Conservation (phyloP, 2,329 filamentous ascomycete species). For the Talaromyces sp. region DNA sequence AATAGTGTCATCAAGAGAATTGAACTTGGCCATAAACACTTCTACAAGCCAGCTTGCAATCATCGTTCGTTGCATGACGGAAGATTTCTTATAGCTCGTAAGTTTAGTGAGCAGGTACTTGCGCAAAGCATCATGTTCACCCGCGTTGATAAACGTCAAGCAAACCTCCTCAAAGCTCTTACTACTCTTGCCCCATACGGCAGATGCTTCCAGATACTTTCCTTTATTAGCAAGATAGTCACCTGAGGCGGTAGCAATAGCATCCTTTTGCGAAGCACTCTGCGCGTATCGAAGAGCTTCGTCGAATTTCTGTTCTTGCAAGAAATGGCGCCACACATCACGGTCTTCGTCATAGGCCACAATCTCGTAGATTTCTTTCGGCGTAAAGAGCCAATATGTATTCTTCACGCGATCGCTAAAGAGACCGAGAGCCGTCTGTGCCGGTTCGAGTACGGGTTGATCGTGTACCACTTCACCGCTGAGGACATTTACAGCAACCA, state of each 20-base stretch:
- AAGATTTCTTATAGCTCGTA: slow-evolving; percentile 73
- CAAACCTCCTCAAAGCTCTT: slow-evolving; percentile 97
- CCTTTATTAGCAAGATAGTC: slow-evolving; percentile 81
- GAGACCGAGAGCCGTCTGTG: slow-evolving; percentile 76
- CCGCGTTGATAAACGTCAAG: slow-evolving; percentile 81
- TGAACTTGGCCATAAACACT: slow-evolving; percentile 95
- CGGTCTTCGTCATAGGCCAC: slow-evolving; percentile 85
- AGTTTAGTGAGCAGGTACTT: slow-evolving; percentile 88
- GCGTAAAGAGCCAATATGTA: slow-evolving; percentile 95
- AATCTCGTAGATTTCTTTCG: slow-evolving; percentile 88
- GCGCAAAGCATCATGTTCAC: slow-evolving; percentile 83
- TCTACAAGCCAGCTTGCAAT: slow-evolving; percentile 93
- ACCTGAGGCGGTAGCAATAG: slow-evolving; percentile 85
- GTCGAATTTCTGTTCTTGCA: slow-evolving; percentile 83
- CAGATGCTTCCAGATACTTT: slow-evolving; percentile 79
- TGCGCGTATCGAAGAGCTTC: slow-evolving; percentile 81
- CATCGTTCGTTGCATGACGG: slow-evolving; percentile 91
- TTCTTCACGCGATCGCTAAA: slow-evolving; percentile 90
- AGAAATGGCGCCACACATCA: slow-evolving; percentile 92
- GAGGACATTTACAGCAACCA: slow-evolving; percentile 82
- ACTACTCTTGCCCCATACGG: slow-evolving; percentile 89
- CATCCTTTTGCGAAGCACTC: slow-evolving; percentile 77
- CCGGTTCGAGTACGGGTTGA: slow-evolving; percentile 76
- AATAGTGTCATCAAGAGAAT: slow-evolving; percentile 89
- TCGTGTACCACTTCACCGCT: slow-evolving; percentile 84